A percentile compares a stretch with the other conserved stretches of the same genome.
phyloP scores from a whole-genome alignment of 257 asterid species.

The Ehretia macrophylla region DNA sequence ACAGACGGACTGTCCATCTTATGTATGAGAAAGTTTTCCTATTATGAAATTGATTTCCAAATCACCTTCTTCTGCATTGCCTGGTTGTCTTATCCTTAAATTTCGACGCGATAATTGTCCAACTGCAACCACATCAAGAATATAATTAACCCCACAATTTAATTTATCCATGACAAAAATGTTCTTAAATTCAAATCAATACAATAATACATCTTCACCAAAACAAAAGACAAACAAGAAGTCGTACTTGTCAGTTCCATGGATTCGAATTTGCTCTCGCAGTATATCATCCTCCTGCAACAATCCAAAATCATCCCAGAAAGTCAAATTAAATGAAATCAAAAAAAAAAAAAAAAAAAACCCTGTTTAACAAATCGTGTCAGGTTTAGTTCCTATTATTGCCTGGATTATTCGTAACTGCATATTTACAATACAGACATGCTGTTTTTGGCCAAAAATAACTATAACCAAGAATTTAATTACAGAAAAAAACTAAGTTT shows the following conservation, averaged over 20 bases:
- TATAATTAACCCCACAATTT: background rate
- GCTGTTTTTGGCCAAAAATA: background rate
- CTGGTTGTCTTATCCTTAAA: slow-evolving; percentile 96
- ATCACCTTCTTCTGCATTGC: slow-evolving; percentile 96
- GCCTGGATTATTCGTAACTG: no score
- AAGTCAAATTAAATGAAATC: slow-evolving; percentile 11
- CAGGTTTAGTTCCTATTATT: no score
- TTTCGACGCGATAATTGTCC: slow-evolving; percentile 91
- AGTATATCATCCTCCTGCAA: slow-evolving; percentile 95
- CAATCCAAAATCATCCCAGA: slow-evolving; percentile 17
- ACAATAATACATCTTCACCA: background rate
- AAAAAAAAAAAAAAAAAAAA: background rate
- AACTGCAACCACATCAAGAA: slow-evolving; percentile 46
- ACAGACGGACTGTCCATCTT: no score
- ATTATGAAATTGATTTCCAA: slow-evolving; percentile 20
- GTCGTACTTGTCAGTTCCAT: slow-evolving; percentile 86
- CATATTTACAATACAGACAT: no score
- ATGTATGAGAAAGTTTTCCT: no score
- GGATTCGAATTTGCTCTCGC: slow-evolving; percentile 83
- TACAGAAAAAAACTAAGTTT: background rate
- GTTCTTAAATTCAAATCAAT: background rate
- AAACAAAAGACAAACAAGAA: slow-evolving; percentile 24
- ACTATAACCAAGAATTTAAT: background rate
- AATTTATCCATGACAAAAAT: background rate
- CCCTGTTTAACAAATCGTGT: background rate